phyloP scores from a whole-genome alignment of 305 asterid species.

The Fraxinus angustifolia region DNA sequence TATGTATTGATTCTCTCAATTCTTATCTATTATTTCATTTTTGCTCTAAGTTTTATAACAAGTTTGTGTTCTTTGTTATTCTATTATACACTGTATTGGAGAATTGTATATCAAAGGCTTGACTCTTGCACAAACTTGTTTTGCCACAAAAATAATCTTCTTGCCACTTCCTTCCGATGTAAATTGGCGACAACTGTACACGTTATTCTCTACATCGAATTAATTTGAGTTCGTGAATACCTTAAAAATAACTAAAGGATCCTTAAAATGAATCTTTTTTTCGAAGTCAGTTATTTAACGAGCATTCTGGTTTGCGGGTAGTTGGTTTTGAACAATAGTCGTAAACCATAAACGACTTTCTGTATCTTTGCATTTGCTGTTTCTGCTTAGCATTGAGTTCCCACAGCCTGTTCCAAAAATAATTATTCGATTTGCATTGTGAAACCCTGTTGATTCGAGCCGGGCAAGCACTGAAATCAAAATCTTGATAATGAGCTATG shows the following conservation, averaged over 20 bases:
- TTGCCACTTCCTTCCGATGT: not conserved
- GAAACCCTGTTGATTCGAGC: not conserved
- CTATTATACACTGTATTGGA: not conserved
- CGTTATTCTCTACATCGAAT: too few relatives aligned
- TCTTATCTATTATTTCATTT: not conserved
- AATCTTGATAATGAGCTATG: slow-evolving; percentile 28
- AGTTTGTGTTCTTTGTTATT: not conserved
- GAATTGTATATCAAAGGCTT: not conserved
- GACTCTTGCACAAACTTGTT: not conserved
- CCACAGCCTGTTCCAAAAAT: slow-evolving; percentile 31
- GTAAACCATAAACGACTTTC: slow-evolving; percentile 17
- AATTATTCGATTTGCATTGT: slow-evolving; percentile 5
- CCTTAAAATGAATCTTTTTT: not conserved
- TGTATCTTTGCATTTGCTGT: not conserved
- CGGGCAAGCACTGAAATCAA: slow-evolving; percentile 30
- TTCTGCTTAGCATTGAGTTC: slow-evolving; percentile 24
- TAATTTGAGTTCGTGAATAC: not conserved
- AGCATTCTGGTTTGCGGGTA: not conserved
- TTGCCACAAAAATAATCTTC: too few relatives aligned
- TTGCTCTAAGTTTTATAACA: not conserved
- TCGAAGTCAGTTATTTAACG: not conserved
- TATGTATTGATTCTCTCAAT: not conserved
- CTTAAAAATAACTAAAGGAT: not conserved
- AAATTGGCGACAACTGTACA: not conserved
- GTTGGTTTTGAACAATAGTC: not conserved